A percentile compares a stretch with the other conserved stretches of the same genome.
phyloP scores from a whole-genome alignment of 208 protist genomes.

The Crithidia fasciculata region DNA sequence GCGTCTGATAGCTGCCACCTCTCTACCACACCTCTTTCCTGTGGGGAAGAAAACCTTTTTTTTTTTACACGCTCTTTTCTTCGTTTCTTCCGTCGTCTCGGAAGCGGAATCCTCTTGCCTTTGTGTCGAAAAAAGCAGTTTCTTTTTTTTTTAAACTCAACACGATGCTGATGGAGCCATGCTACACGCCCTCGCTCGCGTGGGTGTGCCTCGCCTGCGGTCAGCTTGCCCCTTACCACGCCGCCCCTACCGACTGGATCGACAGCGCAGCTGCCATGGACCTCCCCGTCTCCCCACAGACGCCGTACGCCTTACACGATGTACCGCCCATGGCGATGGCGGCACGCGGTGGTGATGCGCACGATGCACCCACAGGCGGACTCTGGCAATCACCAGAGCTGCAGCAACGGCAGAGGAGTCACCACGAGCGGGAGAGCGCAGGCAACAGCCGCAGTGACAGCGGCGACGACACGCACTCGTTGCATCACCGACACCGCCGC shows the following conservation, averaged over 20 bases:
- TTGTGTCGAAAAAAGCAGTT: too few relatives aligned
- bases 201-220: conserved; percentile 45
- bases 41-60: too few relatives aligned
- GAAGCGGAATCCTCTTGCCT: too few relatives aligned
- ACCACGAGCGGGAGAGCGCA: not conserved
- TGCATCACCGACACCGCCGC: not conserved
- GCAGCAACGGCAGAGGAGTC: not conserved
- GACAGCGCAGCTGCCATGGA: conserved; percentile 7
- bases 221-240: conserved; percentile 26
- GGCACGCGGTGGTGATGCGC: not conserved
- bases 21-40: too few relatives aligned
- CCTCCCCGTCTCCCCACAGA: not conserved
- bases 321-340: conserved; percentile 1
- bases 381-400: not conserved
- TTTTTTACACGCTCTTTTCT: too few relatives aligned
- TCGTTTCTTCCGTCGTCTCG: too few relatives aligned
- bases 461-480: not conserved
- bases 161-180: not conserved
- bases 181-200: conserved; percentile 15
- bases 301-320: not conserved
- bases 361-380: too few relatives aligned
- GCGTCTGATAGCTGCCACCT: too few relatives aligned
- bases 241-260: not conserved
- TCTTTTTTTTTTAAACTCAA: too few relatives aligned
- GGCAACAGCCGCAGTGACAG: not conserved